Percentiles rank a stretch among this genome's conserved stretches.
Evolutionary conservation across 2,329 filamentous ascomycete species (phyloP).

Genomic region (Ascochyta koolunga): DNA sequence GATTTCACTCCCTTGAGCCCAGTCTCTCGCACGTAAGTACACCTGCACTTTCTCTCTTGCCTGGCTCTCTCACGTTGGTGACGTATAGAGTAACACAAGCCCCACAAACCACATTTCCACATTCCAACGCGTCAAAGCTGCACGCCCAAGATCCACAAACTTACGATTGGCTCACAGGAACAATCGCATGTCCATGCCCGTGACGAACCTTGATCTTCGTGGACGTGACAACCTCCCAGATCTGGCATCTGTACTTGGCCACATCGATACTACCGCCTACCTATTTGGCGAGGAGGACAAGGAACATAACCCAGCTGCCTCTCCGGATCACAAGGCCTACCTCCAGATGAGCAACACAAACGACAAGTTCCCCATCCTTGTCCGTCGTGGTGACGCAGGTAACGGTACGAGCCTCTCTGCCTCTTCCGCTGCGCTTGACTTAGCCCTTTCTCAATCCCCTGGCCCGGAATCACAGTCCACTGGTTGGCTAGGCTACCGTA

Average conservation of each 20-base stretch:
- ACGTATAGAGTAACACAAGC: slow-evolving; percentile 19
- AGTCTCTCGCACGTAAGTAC: slow-evolving; percentile 45
- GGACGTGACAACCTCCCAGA: slow-evolving; percentile 60
- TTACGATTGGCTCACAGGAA: slow-evolving; percentile 58
- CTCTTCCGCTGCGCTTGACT: slow-evolving; percentile 79
- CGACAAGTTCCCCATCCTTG: slow-evolving; percentile 85
- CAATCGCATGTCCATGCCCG: slow-evolving; percentile 94
- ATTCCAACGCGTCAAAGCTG: slow-evolving; percentile 31
- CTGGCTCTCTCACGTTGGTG: neutral
- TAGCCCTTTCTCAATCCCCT: slow-evolving; percentile 72
- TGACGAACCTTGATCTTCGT: slow-evolving; percentile 72
- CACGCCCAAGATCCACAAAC: slow-evolving; percentile 17
- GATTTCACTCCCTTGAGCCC: slow-evolving; percentile 50
- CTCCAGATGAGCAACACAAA: slow-evolving; percentile 75
- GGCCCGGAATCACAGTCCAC: slow-evolving; percentile 61
- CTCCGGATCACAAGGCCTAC: slow-evolving; percentile 71
- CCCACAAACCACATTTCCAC: slow-evolving; percentile 17
- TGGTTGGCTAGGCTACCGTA: slow-evolving; percentile 68
- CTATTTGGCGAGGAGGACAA: slow-evolving; percentile 76
- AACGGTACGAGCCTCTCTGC: slow-evolving; percentile 72
- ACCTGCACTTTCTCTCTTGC: slow-evolving; percentile 11
- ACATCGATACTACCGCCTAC: slow-evolving; percentile 84
- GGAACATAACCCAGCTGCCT: slow-evolving; percentile 59
- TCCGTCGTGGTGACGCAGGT: slow-evolving; percentile 66
- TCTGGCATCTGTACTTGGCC: slow-evolving; percentile 66